phyloP scores from a whole-genome alignment of 2,329 filamentous ascomycete genomes.

The Nothopassalora personata region DNA sequence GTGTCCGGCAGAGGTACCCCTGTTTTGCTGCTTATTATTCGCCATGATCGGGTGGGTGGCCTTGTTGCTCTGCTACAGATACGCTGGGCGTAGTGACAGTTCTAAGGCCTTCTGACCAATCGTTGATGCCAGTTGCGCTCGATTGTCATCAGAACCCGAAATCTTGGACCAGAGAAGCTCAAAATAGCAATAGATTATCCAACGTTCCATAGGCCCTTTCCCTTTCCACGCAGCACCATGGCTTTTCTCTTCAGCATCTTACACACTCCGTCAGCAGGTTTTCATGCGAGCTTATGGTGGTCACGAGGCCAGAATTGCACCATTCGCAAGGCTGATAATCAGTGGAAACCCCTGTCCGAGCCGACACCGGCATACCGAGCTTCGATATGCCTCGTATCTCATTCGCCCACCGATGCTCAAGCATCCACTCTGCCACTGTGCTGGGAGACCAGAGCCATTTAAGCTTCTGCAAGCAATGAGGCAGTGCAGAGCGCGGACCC shows the following conservation, averaged over 20 bases:
- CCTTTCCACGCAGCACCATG: no score
- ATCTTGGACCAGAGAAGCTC: no score
- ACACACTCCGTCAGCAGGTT: background rate
- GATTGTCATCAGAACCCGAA: no score
- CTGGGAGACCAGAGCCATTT: no score
- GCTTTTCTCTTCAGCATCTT: background rate
- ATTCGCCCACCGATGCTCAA: background rate
- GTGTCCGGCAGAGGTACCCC: background rate
- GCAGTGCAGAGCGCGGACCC: background rate
- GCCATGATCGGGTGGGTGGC: background rate
- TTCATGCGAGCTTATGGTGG: background rate
- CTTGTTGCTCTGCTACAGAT: no score
- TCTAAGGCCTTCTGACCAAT: no score
- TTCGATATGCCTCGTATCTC: background rate
- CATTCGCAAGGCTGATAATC: background rate
- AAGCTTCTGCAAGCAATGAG: background rate
- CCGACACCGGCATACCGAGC: background rate
- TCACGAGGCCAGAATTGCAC: background rate
- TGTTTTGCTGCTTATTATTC: background rate
- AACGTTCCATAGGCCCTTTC: no score
- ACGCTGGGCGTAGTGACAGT: no score
- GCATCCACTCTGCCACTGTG: background rate
- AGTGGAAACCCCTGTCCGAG: background rate
- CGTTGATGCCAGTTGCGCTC: no score
- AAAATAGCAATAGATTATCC: no score